Evolutionary conservation across 2,329 filamentous ascomycete species (phyloP), one percentile per base, ranked within the genome.

Genomic region (Penicillium sp.): DNA sequence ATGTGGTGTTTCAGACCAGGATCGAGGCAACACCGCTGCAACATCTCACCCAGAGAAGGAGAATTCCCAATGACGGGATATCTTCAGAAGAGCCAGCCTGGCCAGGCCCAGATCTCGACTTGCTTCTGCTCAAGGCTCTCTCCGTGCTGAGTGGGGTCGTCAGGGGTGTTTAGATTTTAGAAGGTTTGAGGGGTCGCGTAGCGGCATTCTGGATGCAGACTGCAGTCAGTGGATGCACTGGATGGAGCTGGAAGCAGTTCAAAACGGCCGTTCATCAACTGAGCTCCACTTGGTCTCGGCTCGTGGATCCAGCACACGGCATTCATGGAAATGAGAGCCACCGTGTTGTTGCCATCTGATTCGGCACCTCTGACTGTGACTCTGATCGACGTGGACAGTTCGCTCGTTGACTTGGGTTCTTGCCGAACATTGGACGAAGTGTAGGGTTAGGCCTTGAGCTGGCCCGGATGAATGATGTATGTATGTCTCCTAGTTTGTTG

Each of bases 1-100:
- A 64, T 61, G 61, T 64, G 59, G 56, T 62, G 60, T 64, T 62
- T 64, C 62, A 64, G 57, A 61, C 59, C 31, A 33, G 40, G 16
- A 31, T 14, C 5, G 41, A 46, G 24, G 24, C 43, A 46, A 24
- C 7, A 46, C 40, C 37, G 37, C 16, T 40, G 24, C 16, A 31
- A 46, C 24, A 46, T 31, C 43, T 46, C 43, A 18, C 22, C 43
- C 43, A 24, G 24, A n/a, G 22, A 11, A n/a, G 10, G 10, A 46
- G 24, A 31, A n/a, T n/a, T 24, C 7, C n/a, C 24, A 7, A 31
- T 46, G 43, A 46, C 16, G 24, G 43, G 11, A 24, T 16, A 46
- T 46, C 7, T 6, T 46, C 43, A 6, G 14, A 46, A 27, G 43
- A 31, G 27, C 43, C 24, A 3, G 24, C 24, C 24, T 27, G 24